Evolutionary conservation across 768 basidiomycete species (phyloP).

Genomic region (Tremella yokohamensis): DNA sequence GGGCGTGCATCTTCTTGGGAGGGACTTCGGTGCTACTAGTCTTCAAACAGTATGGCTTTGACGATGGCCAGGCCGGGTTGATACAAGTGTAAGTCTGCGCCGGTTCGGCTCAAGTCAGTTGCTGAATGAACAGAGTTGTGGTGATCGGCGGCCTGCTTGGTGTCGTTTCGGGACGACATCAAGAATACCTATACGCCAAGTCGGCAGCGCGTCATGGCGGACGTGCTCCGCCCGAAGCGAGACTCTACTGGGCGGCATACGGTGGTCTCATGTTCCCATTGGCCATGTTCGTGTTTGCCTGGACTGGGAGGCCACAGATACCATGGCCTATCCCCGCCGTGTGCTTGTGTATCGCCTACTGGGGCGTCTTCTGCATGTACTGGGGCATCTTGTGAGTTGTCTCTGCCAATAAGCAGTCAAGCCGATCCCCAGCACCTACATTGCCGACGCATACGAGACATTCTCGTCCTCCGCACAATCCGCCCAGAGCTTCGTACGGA

Average conservation of each 20-base stretch:
- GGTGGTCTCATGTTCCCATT: constrained; percentile 46
- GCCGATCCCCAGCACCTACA: constrained; percentile 29
- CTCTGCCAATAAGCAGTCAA: not conserved
- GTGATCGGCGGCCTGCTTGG: constrained; percentile 40
- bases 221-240: constrained; percentile 44
- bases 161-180: constrained; percentile 34
- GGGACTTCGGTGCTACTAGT: constrained; percentile 32
- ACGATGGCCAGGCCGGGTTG: constrained; percentile 30
- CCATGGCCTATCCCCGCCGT: constrained; percentile 39
- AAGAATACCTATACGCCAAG: constrained; percentile 35
- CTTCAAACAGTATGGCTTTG: constrained; percentile 40
- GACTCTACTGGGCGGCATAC: constrained; percentile 44
- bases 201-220: constrained; percentile 28
- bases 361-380: constrained; percentile 45
- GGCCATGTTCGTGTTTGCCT: constrained; percentile 33
- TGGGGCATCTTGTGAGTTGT: constrained; percentile 38
- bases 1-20: constrained; percentile 45
- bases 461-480: constrained; percentile 48
- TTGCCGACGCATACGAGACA: constrained; percentile 47
- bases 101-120: not conserved
- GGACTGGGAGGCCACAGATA: constrained; percentile 37
- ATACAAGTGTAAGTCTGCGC: constrained; percentile 32
- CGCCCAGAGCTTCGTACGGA: constrained; percentile 36
- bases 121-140: constrained; percentile 21
- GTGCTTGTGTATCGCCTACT: constrained; percentile 30